Evolutionary conservation across 129 eudicot species (phyloP).

Genomic region (Scalesia atractyloides): DNA sequence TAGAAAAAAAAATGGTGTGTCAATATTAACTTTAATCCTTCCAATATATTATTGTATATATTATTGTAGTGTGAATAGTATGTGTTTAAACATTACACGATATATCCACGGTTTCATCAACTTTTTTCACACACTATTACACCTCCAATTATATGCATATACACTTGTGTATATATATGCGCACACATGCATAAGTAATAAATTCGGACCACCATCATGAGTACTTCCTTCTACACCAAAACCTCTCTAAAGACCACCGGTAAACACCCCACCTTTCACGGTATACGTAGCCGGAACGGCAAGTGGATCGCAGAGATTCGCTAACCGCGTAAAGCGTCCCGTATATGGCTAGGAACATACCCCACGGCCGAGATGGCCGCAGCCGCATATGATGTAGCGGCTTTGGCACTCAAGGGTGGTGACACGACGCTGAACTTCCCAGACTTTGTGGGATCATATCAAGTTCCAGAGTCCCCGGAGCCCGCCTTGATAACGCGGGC

Average conservation of each 20-base stretch:
- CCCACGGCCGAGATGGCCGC: slow-evolving; percentile 70
- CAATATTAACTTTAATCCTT: too few relatives aligned
- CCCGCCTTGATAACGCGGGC: slow-evolving; percentile 47
- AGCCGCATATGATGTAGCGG: slow-evolving; percentile 78
- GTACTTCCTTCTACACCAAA: slow-evolving; percentile 27
- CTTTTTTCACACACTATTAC: background rate
- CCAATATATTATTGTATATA: too few relatives aligned
- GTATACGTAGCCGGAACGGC: slow-evolving; percentile 56
- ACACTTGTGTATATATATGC: background rate
- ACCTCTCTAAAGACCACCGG: slow-evolving; percentile 29
- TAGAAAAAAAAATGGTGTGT: too few relatives aligned
- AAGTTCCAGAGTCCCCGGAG: slow-evolving; percentile 47
- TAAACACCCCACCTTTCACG: slow-evolving; percentile 54
- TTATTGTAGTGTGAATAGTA: too few relatives aligned
- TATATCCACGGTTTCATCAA: slow-evolving; percentile 40
- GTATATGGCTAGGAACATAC: slow-evolving; percentile 76
- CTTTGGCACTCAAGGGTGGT: slow-evolving; percentile 57
- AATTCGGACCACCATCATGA: slow-evolving; percentile 18
- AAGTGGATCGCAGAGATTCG: slow-evolving; percentile 78
- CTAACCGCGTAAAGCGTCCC: slow-evolving; percentile 58
- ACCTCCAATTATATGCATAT: background rate
- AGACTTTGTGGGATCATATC: slow-evolving; percentile 33
- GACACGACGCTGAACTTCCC: slow-evolving; percentile 51
- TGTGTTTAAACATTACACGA: slow-evolving; percentile 30
- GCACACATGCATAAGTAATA: background rate